Conservation (phyloP, 257 asterid genomes). For the Gentiana straminea region DNA sequence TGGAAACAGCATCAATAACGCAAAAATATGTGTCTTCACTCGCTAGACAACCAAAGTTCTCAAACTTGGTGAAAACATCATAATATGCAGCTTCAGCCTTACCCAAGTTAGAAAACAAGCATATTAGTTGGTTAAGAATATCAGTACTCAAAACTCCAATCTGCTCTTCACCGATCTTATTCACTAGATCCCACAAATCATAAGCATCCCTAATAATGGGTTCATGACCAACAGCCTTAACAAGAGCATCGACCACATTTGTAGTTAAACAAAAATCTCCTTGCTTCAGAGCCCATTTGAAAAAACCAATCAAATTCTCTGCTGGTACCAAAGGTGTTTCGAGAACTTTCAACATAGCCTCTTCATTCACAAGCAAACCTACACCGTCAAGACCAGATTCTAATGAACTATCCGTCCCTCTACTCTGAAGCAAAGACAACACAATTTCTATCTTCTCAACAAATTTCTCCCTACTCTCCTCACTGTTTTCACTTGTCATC, state of each 20-base stretch:
- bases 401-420: constrained; percentile 36
- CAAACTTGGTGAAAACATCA: constrained; percentile 67
- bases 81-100: constrained; percentile 60
- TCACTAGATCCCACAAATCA: constrained; percentile 68
- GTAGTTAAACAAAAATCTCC: constrained; percentile 27
- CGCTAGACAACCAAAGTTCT: constrained; percentile 48
- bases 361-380: constrained; percentile 44
- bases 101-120: constrained; percentile 47
- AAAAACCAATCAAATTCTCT: constrained; percentile 55
- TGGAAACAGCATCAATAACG: constrained; percentile 67
- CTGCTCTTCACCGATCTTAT: constrained; percentile 43
- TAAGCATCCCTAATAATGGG: constrained; percentile 34
- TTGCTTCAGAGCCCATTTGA: constrained; percentile 45
- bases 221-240: constrained; percentile 29
- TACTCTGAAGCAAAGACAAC: constrained; percentile 67
- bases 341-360: constrained; percentile 45
- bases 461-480: not conserved
- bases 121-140: constrained; percentile 45
- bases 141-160: constrained; percentile 40
- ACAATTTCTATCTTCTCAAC: constrained; percentile 47
- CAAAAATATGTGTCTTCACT: constrained; percentile 57
- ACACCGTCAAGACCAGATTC: constrained; percentile 37
- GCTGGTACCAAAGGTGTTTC: constrained; percentile 44
- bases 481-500: constrained; percentile 10
- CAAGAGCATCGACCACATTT: constrained; percentile 33